These are phyloP conservation scores for Pyrenochaeta sp. DNA, from an alignment of 2,329 filamentous ascomycete species.

Conservation along the genomic window DNA sequence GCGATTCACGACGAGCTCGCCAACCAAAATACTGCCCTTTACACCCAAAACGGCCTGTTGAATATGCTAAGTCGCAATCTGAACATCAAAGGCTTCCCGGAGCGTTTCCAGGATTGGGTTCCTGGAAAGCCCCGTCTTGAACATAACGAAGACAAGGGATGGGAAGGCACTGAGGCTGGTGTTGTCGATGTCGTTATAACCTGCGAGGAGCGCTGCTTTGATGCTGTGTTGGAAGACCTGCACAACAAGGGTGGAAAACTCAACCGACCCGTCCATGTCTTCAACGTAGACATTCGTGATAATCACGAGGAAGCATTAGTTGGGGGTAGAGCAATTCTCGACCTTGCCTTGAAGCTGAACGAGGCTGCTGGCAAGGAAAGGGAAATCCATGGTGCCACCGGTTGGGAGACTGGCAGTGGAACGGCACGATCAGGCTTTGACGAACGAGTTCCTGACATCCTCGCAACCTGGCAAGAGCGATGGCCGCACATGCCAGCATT, in stretches of 20 bases:
- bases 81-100: slow-evolving; percentile 91
- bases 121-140: slow-evolving; percentile 83
- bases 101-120: slow-evolving; percentile 98
- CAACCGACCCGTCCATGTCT: slow-evolving; percentile 93
- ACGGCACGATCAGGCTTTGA: slow-evolving; percentile 81
- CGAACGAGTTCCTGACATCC: slow-evolving; percentile 88
- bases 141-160: slow-evolving; percentile 74
- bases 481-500: slow-evolving; percentile 91
- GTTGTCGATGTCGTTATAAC: slow-evolving; percentile 95
- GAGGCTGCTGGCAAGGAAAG: slow-evolving; percentile 80
- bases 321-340: slow-evolving; percentile 89
- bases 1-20: slow-evolving; percentile 93
- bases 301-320: slow-evolving; percentile 96
- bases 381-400: slow-evolving; percentile 66
- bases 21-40: slow-evolving; percentile 83
- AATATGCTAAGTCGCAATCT: slow-evolving; percentile 96
- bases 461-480: slow-evolving; percentile 91
- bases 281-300: slow-evolving; percentile 98
- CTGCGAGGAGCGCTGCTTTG: slow-evolving; percentile 97
- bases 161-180: slow-evolving; percentile 82
- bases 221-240: slow-evolving; percentile 93
- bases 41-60: slow-evolving; percentile 88
- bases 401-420: slow-evolving; percentile 69
- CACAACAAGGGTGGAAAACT: slow-evolving; percentile 83
- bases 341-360: slow-evolving; percentile 87